Conservation (phyloP, 345 rosid species). For the Clausena lansium region DNA sequence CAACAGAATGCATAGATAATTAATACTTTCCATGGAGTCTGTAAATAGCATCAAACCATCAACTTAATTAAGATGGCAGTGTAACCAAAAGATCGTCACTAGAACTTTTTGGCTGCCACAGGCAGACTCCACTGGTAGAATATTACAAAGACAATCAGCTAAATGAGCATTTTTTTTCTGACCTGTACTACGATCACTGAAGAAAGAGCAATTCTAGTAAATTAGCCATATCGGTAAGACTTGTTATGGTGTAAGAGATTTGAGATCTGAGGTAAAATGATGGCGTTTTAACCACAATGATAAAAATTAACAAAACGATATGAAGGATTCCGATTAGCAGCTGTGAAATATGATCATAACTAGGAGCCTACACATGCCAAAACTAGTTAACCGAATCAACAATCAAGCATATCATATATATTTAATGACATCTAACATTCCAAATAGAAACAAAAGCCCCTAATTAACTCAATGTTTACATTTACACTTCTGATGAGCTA, state of each 20-base stretch:
- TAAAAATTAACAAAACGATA: neutral
- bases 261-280: neutral
- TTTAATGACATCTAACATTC: neutral
- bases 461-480: constrained; percentile 22
- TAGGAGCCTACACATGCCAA: neutral
- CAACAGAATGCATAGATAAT: no score
- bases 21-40: no score
- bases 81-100: neutral
- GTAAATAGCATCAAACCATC: no score
- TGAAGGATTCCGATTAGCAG: neutral
- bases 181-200: neutral
- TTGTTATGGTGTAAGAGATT: neutral
- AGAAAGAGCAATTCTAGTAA: neutral
- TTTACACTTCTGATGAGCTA: constrained; percentile 28
- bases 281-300: no score
- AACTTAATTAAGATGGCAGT: no score
- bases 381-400: neutral
- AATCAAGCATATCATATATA: neutral
- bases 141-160: neutral
- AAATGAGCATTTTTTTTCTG: neutral
- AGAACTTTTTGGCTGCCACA: neutral
- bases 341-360: neutral
- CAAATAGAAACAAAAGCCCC: neutral
- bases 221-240: neutral
- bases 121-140: neutral